Percentiles rank a stretch among this genome's conserved stretches.
Evolutionary conservation across 2,329 filamentous ascomycete genomes (phyloP).

Genomic region (Ophiocordyceps robertsii): DNA sequence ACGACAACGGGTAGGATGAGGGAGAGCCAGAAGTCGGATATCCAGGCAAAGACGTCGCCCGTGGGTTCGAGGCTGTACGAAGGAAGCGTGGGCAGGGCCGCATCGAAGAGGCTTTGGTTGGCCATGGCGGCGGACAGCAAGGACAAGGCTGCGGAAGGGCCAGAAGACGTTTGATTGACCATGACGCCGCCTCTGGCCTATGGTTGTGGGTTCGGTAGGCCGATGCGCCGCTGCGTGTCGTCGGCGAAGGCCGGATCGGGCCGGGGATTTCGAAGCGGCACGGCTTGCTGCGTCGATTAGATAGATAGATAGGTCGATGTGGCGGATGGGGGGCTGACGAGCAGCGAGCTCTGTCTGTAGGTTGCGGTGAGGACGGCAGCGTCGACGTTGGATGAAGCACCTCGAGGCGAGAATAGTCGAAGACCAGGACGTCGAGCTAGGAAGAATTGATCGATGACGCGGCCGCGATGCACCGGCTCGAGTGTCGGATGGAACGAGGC

Average conservation of each 20-base stretch:
- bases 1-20: slow-evolving; percentile 64
- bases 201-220: not conserved
- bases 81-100: slow-evolving; percentile 65
- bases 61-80: slow-evolving; percentile 61
- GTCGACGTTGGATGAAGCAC: too few relatives aligned
- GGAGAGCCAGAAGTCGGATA: slow-evolving; percentile 71
- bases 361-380: too few relatives aligned
- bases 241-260: not conserved
- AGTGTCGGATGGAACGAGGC: not conserved
- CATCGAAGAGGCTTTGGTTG: slow-evolving; percentile 43
- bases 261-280: not conserved
- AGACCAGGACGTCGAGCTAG: too few relatives aligned
- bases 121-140: slow-evolving; percentile 21
- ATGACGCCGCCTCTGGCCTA: slow-evolving; percentile 12
- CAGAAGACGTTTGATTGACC: slow-evolving; percentile 22
- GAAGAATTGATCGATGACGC: too few relatives aligned
- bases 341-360: too few relatives aligned
- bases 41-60: slow-evolving; percentile 58
- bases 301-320: too few relatives aligned
- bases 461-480: too few relatives aligned
- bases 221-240: not conserved
- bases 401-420: too few relatives aligned
- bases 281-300: too few relatives aligned
- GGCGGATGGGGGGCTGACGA: too few relatives aligned
- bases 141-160: slow-evolving; percentile 3